Evolutionary conservation across 2,329 filamentous ascomycete genomes (phyloP).

Genomic region (Monilinia fructicola): DNA sequence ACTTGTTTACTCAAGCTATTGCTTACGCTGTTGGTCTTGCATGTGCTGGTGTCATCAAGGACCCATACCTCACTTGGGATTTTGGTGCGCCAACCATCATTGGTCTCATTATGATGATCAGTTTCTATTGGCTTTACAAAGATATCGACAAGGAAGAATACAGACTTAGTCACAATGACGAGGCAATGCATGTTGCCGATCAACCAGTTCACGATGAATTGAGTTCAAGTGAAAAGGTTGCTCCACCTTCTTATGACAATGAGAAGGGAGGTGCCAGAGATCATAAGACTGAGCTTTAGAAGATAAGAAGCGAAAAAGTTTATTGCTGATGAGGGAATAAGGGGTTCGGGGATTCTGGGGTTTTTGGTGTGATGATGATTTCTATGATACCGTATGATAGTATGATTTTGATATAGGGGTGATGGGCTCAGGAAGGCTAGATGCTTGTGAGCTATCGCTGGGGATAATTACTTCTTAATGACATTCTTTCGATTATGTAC

Average conservation of each 20-base stretch:
- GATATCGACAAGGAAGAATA: slow-evolving; percentile 51
- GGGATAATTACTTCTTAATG: slow-evolving; percentile 8
- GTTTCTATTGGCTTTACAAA: slow-evolving; percentile 50
- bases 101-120: slow-evolving; percentile 46
- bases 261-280: slow-evolving; percentile 8
- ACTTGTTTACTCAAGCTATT: slow-evolving; percentile 49
- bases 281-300: neutral
- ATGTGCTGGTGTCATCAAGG: slow-evolving; percentile 48
- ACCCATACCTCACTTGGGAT: slow-evolving; percentile 52
- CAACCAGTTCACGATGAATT: neutral
- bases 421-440: slow-evolving; percentile 10
- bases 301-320: neutral
- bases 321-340: neutral
- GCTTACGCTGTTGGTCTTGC: slow-evolving; percentile 49
- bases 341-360: neutral
- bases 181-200: slow-evolving; percentile 17
- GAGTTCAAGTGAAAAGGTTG: neutral
- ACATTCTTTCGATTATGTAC: neutral
- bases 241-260: slow-evolving; percentile 10
- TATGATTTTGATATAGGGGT: neutral
- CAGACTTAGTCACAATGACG: slow-evolving; percentile 42
- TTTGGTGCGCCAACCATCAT: slow-evolving; percentile 51
- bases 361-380: slow-evolving; percentile 12
- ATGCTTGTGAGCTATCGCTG: slow-evolving; percentile 5
- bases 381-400: slow-evolving; percentile 21